Conservation (phyloP, 352 stramenopile species). For the Phytophthora sp. region DNA sequence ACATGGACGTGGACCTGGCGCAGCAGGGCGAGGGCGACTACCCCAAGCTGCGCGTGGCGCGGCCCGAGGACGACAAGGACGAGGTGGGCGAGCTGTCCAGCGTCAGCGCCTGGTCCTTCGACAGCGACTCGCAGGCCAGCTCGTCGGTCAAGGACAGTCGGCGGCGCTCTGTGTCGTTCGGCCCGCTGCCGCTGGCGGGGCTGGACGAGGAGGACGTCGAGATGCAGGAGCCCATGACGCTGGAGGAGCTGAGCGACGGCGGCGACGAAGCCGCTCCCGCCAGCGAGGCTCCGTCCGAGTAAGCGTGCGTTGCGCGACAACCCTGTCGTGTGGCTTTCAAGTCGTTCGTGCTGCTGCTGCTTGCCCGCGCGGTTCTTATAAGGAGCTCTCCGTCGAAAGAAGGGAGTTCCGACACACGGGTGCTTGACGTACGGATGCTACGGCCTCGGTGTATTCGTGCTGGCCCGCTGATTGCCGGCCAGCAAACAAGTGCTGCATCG, state of each 20-base stretch:
- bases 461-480: background rate
- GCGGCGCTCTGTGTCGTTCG: conserved; percentile 38
- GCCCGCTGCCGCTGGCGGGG: conserved; percentile 18
- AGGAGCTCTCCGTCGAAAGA: too few species aligned
- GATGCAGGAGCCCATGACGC: conserved; percentile 9
- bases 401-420: background rate
- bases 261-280: background rate
- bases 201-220: conserved; percentile 22
- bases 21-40: conserved; percentile 7
- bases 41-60: conserved; percentile 20
- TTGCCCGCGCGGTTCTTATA: too few species aligned
- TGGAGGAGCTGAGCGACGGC: conserved; percentile 30
- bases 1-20: conserved; percentile 26
- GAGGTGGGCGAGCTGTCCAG: conserved; percentile 18
- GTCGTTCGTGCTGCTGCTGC: too few species aligned
- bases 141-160: conserved; percentile 29
- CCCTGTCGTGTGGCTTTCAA: too few species aligned
- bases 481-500: background rate
- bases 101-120: conserved; percentile 33
- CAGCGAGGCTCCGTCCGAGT: background rate
- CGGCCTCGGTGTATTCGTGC: background rate
- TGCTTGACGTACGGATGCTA: background rate
- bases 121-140: conserved; percentile 36
- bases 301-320: too few species aligned
- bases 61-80: conserved; percentile 21